Base-by-base conservation (phyloP, 2,329 filamentous ascomycete species). In the Nemania sp. region DNA sequence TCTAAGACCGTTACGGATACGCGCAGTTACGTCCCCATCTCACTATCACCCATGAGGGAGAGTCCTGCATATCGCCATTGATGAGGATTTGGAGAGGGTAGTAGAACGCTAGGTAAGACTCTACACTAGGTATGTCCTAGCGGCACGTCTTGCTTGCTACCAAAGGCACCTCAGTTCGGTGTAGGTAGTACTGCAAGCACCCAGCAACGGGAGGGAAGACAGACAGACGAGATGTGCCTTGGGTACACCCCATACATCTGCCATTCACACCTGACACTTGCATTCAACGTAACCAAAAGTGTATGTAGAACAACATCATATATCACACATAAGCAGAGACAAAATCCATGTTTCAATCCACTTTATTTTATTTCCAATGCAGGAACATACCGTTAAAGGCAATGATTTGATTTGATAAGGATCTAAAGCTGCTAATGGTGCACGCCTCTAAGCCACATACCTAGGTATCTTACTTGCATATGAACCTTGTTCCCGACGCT, bases 391-490 rank as follows among this genome's bases (percentile, higher is more conserved):
- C 51, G 65, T 32, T 60, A 32, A 35, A 60, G 24, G n/a, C n/a
- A 59, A 32, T 53, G 5, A n/a, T 32, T 26, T 35, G 32, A 64
- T 65, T 57, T 59, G 65, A 64, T 67, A 64, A 59, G 38, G 54
- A 41, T 52, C 49, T 58, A 5, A n/a, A 20, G 35, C 29, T 24
- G 52, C 22, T 58, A 38, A 64, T 53, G 41, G 49, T 51, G 26
- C n/a, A 18, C 56, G 56, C 62, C 66, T 32, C 61, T 65, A 68
- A 68, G 66, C 66, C 57, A 62, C 66, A 56, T 65, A 20, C 45
- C 13, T 55, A 38, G 11, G 7, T 13, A 41, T 65, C 65, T 64
- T 35, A 64, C 65, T 55, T 56, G 56, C 66, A 68, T 65, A 24
- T n/a, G 8, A 55, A n/a, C 66, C 62, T 35, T 68, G 53, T 49